Evolutionary conservation across 805 yeast species (phyloP).

Genomic region (Wickerhamomyces bisporus): DNA sequence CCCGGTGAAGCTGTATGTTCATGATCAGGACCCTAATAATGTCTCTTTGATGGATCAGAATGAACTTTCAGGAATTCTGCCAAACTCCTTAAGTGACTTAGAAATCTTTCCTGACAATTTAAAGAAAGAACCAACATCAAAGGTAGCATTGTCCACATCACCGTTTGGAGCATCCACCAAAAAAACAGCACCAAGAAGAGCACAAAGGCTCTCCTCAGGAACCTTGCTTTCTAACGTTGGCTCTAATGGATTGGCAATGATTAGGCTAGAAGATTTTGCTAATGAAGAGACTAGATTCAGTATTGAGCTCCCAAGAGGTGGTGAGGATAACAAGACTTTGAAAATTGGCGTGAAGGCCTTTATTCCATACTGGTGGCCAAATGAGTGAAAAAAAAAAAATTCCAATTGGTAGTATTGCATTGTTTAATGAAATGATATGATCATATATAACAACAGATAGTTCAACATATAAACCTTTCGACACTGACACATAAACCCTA

Average conservation of each 20-base stretch:
- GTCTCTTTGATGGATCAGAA: conserved; percentile 7
- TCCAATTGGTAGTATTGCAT: no score
- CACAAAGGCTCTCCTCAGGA: conserved; percentile 47
- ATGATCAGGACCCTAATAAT: conserved; percentile 13
- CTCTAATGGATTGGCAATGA: conserved; percentile 61
- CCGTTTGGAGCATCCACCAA: conserved; percentile 33
- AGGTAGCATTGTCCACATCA: conserved; percentile 22
- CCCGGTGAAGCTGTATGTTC: conserved; percentile 46
- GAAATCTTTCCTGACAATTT: conserved; percentile 17
- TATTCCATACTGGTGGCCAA: conserved; percentile 77
- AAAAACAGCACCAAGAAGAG: conserved; percentile 5
- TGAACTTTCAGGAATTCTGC: conserved; percentile 2
- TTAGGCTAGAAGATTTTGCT: conserved; percentile 42
- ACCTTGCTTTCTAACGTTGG: conserved; percentile 50
- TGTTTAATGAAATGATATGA: no score
- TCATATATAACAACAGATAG: no score
- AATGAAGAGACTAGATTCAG: conserved; percentile 29
- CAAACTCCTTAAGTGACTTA: conserved; percentile 5
- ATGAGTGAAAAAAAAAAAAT: conserved; percentile 2
- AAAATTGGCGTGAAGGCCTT: conserved; percentile 45
- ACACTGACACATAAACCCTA: not conserved
- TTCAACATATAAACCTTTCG: not conserved
- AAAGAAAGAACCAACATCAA: conserved; percentile 10
- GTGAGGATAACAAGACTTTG: conserved; percentile 14
- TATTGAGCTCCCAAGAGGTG: conserved; percentile 25